These are phyloP conservation scores for Tetrahymena thermophila DNA, from an alignment of 73 alveolate species.

Conservation along the genomic window DNA sequence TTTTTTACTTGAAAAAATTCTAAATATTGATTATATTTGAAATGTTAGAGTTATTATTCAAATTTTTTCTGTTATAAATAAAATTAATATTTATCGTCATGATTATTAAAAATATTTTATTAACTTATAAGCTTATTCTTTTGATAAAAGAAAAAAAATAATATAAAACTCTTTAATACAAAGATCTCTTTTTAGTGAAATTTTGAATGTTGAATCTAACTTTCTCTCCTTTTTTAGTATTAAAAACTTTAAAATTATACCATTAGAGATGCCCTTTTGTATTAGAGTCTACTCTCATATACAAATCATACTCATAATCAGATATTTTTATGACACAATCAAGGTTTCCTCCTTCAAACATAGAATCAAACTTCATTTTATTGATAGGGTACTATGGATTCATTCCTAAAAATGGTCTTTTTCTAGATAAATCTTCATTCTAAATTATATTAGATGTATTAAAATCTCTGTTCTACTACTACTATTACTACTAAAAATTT, in stretches of 20 bases:
- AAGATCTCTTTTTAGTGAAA: conserved; percentile 64
- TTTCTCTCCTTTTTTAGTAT: conserved; percentile 51
- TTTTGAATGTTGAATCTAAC: conserved; percentile 80
- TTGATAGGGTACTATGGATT: conserved; percentile 14
- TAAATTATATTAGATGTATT: background rate
- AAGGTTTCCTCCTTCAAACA: conserved; percentile 89
- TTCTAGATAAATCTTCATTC: background rate
- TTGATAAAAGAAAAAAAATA: background rate
- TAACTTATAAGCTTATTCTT: background rate
- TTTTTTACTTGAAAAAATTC: no score
- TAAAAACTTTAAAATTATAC: conserved; percentile 74
- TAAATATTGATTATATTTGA: no score
- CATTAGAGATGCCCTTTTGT: conserved; percentile 86
- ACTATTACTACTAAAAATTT: background rate
- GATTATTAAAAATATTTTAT: background rate
- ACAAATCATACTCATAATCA: conserved; percentile 75
- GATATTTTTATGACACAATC: conserved; percentile 48
- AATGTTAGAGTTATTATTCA: no score
- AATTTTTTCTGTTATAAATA: no score
- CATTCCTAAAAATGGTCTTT: conserved; percentile 34
- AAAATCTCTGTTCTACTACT: background rate
- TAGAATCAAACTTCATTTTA: conserved; percentile 79
- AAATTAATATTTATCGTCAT: no score
- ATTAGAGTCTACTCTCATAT: conserved; percentile 83
- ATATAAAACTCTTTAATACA: conserved; percentile 59